These are phyloP conservation scores for Ustilago cynodontis DNA, from an alignment of 1,284 basidiomycete genomes.

Conservation along the genomic window DNA sequence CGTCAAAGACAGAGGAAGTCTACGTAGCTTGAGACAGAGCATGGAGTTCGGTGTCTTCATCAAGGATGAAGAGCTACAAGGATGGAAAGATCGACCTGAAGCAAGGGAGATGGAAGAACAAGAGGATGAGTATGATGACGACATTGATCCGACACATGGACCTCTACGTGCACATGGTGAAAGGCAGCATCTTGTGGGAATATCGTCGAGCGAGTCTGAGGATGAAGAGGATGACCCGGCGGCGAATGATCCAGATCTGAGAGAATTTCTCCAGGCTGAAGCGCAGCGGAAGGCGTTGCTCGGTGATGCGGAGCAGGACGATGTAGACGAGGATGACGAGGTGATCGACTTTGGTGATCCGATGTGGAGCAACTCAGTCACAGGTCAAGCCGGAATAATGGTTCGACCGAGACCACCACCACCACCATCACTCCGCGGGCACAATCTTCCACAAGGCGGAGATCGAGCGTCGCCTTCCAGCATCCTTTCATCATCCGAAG, in stretches of 20 bases:
- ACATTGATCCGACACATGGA: slow-evolving; percentile 30
- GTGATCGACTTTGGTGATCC: slow-evolving; percentile 50
- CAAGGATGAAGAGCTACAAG: slow-evolving; percentile 60
- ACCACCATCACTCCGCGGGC: neutral
- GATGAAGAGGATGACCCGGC: slow-evolving; percentile 29
- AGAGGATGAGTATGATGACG: slow-evolving; percentile 26
- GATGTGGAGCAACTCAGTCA: slow-evolving; percentile 6
- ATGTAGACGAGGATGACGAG: slow-evolving; percentile 30
- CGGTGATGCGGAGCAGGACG: slow-evolving; percentile 10
- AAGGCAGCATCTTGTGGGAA: neutral
- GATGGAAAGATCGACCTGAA: slow-evolving; percentile 41
- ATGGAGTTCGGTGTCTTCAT: slow-evolving; percentile 65
- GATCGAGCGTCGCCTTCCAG: neutral
- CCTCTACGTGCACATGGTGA: neutral
- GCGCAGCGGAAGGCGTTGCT: slow-evolving; percentile 40
- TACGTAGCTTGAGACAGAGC: slow-evolving; percentile 48
- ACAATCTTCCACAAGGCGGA: neutral
- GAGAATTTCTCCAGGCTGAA: slow-evolving; percentile 54
- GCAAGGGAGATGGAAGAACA: slow-evolving; percentile 26
- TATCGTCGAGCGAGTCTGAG: slow-evolving; percentile 27
- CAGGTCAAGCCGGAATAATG: neutral
- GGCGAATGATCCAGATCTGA: slow-evolving; percentile 51
- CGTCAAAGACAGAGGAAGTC: slow-evolving; percentile 60
- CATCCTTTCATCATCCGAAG: slow-evolving; percentile 24
- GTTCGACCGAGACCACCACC: neutral